Evolutionary conservation across 805 yeast species (phyloP).

Genomic region (Kodamaea laetipori): DNA sequence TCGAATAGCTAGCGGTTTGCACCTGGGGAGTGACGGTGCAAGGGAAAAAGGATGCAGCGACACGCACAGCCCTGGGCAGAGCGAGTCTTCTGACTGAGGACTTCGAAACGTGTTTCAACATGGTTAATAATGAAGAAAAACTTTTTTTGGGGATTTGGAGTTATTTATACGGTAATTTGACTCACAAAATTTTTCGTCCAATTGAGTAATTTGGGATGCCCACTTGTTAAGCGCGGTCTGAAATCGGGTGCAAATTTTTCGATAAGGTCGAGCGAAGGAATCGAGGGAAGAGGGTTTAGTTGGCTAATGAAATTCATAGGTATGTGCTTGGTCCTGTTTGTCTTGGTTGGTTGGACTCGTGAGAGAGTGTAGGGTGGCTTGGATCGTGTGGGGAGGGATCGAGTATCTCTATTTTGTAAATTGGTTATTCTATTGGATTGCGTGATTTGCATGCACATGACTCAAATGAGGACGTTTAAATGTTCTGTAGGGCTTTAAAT

Average conservation of each 20-base stretch:
- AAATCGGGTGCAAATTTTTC: constrained; percentile 27
- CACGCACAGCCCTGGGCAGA: constrained; percentile 3
- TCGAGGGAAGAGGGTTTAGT: constrained; percentile 1
- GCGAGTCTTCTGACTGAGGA: constrained; percentile 11
- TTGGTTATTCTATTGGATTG: too few species aligned
- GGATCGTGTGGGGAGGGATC: too few species aligned
- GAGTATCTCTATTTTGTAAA: too few species aligned
- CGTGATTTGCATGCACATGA: too few species aligned
- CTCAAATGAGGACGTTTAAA: too few species aligned
- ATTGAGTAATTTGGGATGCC: constrained; percentile 28
- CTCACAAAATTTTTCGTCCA: constrained; percentile 22
- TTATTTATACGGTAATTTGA: constrained; percentile 11
- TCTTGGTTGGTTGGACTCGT: too few species aligned
- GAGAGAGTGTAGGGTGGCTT: too few species aligned
- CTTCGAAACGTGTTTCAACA: constrained; percentile 25
- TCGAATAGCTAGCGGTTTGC: constrained; percentile 42
- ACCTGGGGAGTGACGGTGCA: constrained; percentile 9
- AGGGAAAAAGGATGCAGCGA: constrained; percentile 1
- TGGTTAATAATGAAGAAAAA: constrained; percentile 8
- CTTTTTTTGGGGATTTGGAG: constrained; percentile 11
- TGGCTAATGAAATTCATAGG: neutral
- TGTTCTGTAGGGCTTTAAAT: too few species aligned
- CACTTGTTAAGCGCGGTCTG: constrained; percentile 40
- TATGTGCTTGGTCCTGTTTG: too few species aligned
- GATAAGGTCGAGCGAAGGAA: constrained; percentile 6